Evolutionary conservation across 345 rosid genomes (phyloP), one percentile per base, ranked within the genome.

Genomic region (Raphanus sativus): DNA sequence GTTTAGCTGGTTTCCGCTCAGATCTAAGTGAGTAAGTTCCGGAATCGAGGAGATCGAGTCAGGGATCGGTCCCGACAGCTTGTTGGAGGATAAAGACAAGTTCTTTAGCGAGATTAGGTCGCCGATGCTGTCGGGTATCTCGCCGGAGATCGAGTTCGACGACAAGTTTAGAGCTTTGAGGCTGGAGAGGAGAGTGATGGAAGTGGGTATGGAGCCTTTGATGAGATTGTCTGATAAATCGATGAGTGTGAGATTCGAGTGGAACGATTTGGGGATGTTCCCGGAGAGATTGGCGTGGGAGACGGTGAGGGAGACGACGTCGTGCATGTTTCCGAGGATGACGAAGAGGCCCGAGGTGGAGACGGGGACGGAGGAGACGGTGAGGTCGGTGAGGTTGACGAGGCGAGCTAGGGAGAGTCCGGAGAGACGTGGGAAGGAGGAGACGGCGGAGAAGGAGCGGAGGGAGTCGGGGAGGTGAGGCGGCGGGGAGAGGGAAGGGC

Each of bases 1-100:
- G 79, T 95, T 95, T 75, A 95, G 80, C 80, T 91, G 91, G 63
- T 95, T 95, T 2, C 90, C 86, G 67, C 98, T 87, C 84, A 95
- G 91, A 89, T 95, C 99, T 77, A 89, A 80, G 28, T 89, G 90
- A 21, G 84, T 73, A 32, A 95, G 77, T 5, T 89, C 93, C 2
- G 91, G 89, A 24, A 92, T 87, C 54, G 96, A 84, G 4, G 97
- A 84, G 76, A 95, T 75, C 2, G 99, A 87, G 58, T 81, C 91
- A 10, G 99, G 99, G 71, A 95, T 81, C 16, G 91, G 54, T 56
- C 99, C 99, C 1, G 98, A 92, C 8, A 95, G 66, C 13, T 91
- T 87, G 81, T 95, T 95, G 8, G 96, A 89, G 32, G 86, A 75
- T 67, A 95, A 82, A 69, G 96, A 89, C 4, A 95, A 63, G 68